Evolutionary conservation across 2,329 filamentous ascomycete species (phyloP), one percentile per base, ranked within the genome.

Genomic region (Arthrobotrys sinensis): DNA sequence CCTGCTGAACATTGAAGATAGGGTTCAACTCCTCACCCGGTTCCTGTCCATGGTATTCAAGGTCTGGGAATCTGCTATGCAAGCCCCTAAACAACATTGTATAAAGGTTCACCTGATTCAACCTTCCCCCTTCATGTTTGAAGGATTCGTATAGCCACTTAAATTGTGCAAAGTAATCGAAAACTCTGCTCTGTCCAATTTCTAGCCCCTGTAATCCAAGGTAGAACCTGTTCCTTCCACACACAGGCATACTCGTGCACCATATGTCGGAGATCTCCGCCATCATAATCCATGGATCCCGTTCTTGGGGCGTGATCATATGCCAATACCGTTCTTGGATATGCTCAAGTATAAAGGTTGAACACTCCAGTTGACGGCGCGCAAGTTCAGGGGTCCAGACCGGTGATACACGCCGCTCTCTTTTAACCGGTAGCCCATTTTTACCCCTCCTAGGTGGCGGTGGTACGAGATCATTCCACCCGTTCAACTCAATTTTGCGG

Each of bases 401-500:
- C 8, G 6, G 21, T 10, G 6, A 6, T 52, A 6, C 1, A 11
- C 0, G 24, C 32, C 3, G 1, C 21, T 5, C 5, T 24, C 2
- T n/a, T 28, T 28, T 28, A 4, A 28, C 2, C 24, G 24, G 24
- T 28, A 28, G 24, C 4, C 24, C 24, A 28, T 28, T 28, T 4
- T 28, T 28, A 28, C 24, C 24, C 4, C 24, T 28, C 24, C 4
- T 28, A 28, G 24, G 24, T 28, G 24, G 24, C 4, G 24, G 24
- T 28, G 24, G 16, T 14, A 55, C 16, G 28, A 55, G 32, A 5
- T 55, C 52, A 0, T 16, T 4, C 52, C 52, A 55, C 6, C 52
- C 52, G 6, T 55, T 55, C 48, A 38, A 6, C 36, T 64, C 55
- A 36, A 71, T 63, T 8, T 53, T 52, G 19, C 57, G 45, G 21